Evolutionary conservation across 2,329 filamentous ascomycete genomes (phyloP), one percentile per base, ranked within the genome.

Genomic region (Ascosphaera acerosa): DNA sequence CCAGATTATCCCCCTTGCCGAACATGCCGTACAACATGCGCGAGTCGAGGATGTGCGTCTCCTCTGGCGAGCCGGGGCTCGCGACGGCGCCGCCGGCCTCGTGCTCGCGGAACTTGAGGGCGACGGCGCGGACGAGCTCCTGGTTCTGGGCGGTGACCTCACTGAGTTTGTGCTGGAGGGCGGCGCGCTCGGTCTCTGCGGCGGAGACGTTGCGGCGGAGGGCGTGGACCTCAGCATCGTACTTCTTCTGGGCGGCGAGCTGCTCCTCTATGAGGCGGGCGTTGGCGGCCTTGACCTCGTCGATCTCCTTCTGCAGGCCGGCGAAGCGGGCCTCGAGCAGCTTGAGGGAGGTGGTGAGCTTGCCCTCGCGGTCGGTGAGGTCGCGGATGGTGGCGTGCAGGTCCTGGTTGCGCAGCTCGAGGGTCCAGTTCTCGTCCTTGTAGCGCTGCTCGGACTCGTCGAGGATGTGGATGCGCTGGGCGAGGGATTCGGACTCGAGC

Each of bases 361-460:
- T 76, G 50, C 80, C 76, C 50, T 92, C 81, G 36, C 75, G 74
- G 45, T 87, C 81, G 10, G 70, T 59, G 1, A 76, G 66, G 29
- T 90, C 78, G 46, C 72, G 78, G 38, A 75, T 65, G 10, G 66
- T 61, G 5, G 73, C 64, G 32, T 76, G 63, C 26, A 84, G 59
- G 38, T 94, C 82, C 43, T 91, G 87, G 15, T 89, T 64, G 42
- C 81, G 77, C 0, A 82, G 90, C 51, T 97, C 87, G 22, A 97
- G 63, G 38, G 76, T 84, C 87, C 87, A 97, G 49, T 94, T 97
- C 51, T 94, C 87, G 45, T 97, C 87, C 54, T 92, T 94, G 57
- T 90, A 91, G 32, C 78, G 73, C 44, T 89, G 76, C 50, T 97
- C 87, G 47, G 76, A 91, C 52, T 97, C 87, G 42, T 92, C 82